Conservation (phyloP, 2,329 filamentous ascomycete genomes). For the Talaromyces sp. region DNA sequence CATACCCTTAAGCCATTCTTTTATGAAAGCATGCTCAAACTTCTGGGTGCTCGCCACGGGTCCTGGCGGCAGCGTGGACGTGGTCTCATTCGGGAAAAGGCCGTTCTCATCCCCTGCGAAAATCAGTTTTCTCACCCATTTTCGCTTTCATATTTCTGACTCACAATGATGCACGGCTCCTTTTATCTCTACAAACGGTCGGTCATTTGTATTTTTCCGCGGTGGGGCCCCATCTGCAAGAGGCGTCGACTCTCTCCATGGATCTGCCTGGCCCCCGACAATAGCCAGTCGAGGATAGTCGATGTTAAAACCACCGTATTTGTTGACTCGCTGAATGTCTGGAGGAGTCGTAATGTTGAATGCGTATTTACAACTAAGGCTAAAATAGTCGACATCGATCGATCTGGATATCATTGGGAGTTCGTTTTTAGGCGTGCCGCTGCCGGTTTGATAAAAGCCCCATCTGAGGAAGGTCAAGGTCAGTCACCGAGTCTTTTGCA, state of each 20-base stretch:
- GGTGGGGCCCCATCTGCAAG: slow-evolving; percentile 57
- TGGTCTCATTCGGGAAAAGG: slow-evolving; percentile 48
- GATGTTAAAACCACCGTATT: slow-evolving; percentile 67
- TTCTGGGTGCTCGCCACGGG: slow-evolving; percentile 43
- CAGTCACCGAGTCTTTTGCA: background rate
- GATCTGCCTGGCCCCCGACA: slow-evolving; percentile 71
- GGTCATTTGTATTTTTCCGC: slow-evolving; percentile 50
- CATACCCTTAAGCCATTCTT: slow-evolving; percentile 43
- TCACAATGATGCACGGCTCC: slow-evolving; percentile 13
- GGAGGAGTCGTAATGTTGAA: slow-evolving; percentile 65
- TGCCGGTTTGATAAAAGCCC: slow-evolving; percentile 73
- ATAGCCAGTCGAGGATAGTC: slow-evolving; percentile 69
- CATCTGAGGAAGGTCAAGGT: slow-evolving; percentile 44
- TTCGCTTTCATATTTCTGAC: background rate
- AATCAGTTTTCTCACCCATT: background rate
- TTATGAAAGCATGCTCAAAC: slow-evolving; percentile 42
- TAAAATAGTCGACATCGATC: slow-evolving; percentile 58
- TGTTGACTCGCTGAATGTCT: slow-evolving; percentile 61
- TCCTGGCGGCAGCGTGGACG: slow-evolving; percentile 39
- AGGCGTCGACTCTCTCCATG: slow-evolving; percentile 70
- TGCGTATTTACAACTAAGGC: slow-evolving; percentile 56
- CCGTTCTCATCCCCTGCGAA: slow-evolving; percentile 44
- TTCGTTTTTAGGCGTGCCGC: slow-evolving; percentile 57
- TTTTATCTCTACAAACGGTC: slow-evolving; percentile 67
- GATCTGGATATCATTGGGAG: slow-evolving; percentile 67